A percentile compares a stretch with the other conserved stretches of the same genome.
phyloP scores from a whole-genome alignment of 2,329 filamentous ascomycete species.

The Microsporum canis region DNA sequence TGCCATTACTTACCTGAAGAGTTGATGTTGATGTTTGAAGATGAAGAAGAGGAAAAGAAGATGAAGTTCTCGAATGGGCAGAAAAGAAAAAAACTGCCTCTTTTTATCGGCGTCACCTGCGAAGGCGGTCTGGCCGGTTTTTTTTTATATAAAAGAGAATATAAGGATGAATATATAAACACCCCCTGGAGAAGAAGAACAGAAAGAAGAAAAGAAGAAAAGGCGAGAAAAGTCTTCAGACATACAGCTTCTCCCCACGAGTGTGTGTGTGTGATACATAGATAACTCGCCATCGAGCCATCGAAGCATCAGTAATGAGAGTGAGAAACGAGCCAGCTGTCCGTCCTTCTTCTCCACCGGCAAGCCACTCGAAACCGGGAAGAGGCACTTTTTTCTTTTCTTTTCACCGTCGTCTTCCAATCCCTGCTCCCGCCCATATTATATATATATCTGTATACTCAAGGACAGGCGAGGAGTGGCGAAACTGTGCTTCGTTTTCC shows the following conservation, averaged over 20 bases:
- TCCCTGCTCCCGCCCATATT: background rate
- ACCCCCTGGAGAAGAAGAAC: background rate
- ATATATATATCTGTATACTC: background rate
- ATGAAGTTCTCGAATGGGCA: background rate
- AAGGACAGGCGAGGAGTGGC: background rate
- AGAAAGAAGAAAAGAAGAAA: background rate
- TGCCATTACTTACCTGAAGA: background rate
- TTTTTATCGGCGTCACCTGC: background rate
- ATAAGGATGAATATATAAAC: background rate
- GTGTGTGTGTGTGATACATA: background rate
- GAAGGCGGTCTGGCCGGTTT: background rate
- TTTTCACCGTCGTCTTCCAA: background rate
- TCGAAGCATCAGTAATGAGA: background rate
- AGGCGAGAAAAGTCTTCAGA: background rate
- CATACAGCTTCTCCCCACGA: background rate
- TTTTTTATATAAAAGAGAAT: background rate
- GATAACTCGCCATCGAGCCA: background rate
- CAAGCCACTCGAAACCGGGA: background rate
- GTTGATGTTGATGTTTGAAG: background rate
- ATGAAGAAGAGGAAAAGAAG: background rate
- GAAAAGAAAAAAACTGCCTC: background rate
- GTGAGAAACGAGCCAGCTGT: background rate
- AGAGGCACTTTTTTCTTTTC: conserved; percentile 14
- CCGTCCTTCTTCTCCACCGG: background rate
- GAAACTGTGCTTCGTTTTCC: background rate